Conservation (phyloP, 2,329 filamentous ascomycete genomes). For the Tolypocladium ophioglossoides region DNA sequence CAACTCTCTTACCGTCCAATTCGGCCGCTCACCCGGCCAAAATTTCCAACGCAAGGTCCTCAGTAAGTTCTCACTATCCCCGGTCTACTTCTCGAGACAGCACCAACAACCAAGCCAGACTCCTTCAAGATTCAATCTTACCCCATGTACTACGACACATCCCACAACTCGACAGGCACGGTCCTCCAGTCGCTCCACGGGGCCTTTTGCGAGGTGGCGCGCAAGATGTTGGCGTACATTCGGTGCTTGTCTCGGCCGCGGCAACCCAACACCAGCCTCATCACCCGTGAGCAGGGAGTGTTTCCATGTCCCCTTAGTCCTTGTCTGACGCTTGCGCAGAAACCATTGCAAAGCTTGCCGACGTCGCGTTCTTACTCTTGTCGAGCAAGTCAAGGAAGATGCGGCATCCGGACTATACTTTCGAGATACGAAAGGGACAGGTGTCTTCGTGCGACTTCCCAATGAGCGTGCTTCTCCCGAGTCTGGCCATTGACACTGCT, state of each 20-base stretch:
- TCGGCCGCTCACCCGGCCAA: conserved; percentile 58
- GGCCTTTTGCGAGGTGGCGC: conserved; percentile 68
- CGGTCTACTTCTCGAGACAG: background rate
- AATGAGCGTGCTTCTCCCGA: background rate
- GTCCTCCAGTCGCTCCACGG: conserved; percentile 65
- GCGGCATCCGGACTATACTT: conserved; percentile 42
- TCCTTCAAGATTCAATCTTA: conserved; percentile 79
- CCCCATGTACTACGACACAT: conserved; percentile 71
- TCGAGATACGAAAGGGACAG: conserved; percentile 49
- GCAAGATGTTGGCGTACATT: conserved; percentile 58
- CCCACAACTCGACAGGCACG: conserved; percentile 59
- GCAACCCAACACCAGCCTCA: conserved; percentile 47
- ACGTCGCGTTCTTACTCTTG: conserved; percentile 54
- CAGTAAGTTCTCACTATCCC: conserved; percentile 29
- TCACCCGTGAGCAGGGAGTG: conserved; percentile 44
- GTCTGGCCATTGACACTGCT: background rate
- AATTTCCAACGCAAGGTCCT: conserved; percentile 74
- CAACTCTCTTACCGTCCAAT: conserved; percentile 72
- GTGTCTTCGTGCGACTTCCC: conserved; percentile 43
- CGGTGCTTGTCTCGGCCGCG: conserved; percentile 45
- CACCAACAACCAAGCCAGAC: conserved; percentile 21
- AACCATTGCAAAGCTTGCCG: conserved; percentile 55
- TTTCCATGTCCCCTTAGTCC: background rate
- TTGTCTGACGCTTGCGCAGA: conserved; percentile 24
- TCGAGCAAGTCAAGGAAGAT: conserved; percentile 38